Conservation (phyloP, 768 basidiomycete genomes). For the Leccinum truebloodii region DNA sequence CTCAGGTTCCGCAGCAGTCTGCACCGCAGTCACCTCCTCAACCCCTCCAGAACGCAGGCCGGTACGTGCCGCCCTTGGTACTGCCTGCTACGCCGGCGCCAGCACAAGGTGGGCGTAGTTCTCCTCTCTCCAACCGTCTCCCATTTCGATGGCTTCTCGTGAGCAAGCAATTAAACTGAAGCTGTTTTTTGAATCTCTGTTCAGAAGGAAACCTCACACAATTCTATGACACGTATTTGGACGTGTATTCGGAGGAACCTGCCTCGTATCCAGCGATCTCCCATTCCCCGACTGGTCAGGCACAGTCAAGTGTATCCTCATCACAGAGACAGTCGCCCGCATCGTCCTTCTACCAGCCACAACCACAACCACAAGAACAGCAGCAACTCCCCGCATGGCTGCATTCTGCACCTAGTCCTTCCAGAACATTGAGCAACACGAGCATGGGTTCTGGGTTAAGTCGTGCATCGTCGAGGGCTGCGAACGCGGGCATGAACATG, state of each 20-base stretch:
- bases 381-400: conserved; percentile 8
- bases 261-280: conserved; percentile 17
- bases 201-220: conserved; percentile 53
- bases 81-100: conserved; percentile 4
- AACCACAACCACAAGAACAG: conserved; percentile 2
- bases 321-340: conserved; percentile 25
- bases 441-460: conserved; percentile 11
- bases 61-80: conserved; percentile 1
- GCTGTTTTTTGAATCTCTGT: neutral
- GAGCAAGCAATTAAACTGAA: conserved; percentile 2
- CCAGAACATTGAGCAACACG: conserved; percentile 1
- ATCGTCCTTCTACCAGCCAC: conserved; percentile 3
- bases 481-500: neutral
- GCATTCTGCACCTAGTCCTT: conserved; percentile 5
- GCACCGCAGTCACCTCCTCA: neutral
- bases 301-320: conserved; percentile 30
- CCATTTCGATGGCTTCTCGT: neutral
- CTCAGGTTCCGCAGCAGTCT: conserved; percentile 3
- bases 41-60: neutral
- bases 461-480: conserved; percentile 15
- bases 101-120: conserved; percentile 8
- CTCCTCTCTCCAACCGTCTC: neutral
- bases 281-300: conserved; percentile 20
- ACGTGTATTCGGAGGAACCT: conserved; percentile 51
- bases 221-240: conserved; percentile 75